Base-by-base conservation (phyloP, 345 rosid genomes). In the Lenwebbia sp. region DNA sequence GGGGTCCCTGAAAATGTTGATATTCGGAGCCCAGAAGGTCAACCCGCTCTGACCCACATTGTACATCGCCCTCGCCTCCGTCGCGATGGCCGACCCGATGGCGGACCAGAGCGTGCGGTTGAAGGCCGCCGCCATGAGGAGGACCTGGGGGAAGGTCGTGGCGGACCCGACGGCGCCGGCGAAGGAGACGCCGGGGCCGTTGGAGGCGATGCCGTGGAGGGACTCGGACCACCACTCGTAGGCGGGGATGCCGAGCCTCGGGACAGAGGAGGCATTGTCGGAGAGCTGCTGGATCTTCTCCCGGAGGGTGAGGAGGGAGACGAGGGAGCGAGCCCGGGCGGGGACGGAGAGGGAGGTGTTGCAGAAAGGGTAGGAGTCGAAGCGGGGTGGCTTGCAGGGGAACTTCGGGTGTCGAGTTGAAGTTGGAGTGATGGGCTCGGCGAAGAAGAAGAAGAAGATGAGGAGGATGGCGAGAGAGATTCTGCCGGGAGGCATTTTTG, bases 211-310 rank as follows among this genome's bases (percentile, higher is more conserved):
- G 41, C 98, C 99, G 56, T 97, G 98, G 65, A 97, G 93, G 7
- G 98, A 96, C 86, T 97, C 99, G 4, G 96, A 97, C 98, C 99
- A 97, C 99, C 99, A 97, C 84, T 95, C 93, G 89, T 94, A 97
- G 40, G 93, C 88, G 44, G 98, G 97, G 44, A 97, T 86, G 19
- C 99, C 99, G 84, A 97, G 96, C 21, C 97, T 92, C 12, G 98
- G 95, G 33, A 96, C 84, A 10, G 92, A 90, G 23, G 96, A 92
- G 37, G 96, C 96, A 86, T 94, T 93, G 88, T 92, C 88, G 78
- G 97, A 90, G 81, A 97, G 95, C 82, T 90, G 96, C 13, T 65
- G 74, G 91, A 95, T 91, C 88, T 96, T 97, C 88, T 97, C 99
- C 37, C 83, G 88, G 88, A 96, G 97, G 51, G 95, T 94, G 10